phyloP scores from a whole-genome alignment of 2,329 filamentous ascomycete genomes.

The Cercospora brassicicola region DNA sequence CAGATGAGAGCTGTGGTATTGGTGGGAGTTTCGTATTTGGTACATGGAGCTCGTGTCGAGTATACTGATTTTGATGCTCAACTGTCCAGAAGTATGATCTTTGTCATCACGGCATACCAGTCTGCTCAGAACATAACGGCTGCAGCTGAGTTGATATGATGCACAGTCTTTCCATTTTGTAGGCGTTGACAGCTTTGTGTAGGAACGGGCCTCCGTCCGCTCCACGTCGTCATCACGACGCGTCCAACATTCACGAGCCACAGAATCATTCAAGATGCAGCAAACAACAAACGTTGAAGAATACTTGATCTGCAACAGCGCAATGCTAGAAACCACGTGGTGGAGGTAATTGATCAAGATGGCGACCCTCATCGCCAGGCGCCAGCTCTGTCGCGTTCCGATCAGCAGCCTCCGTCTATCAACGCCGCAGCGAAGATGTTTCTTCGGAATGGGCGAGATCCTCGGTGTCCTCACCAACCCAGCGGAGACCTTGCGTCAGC shows the following conservation, averaged over 20 bases:
- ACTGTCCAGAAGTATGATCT: too few species aligned
- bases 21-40: neutral
- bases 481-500: conserved; percentile 20
- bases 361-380: neutral
- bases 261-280: neutral
- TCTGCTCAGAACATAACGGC: too few species aligned
- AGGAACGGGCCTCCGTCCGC: neutral
- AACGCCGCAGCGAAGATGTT: conserved; percentile 8
- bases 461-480: conserved; percentile 21
- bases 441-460: conserved; percentile 25
- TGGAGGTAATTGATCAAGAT: neutral
- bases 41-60: neutral
- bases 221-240: neutral
- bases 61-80: too few species aligned
- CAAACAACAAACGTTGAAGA: neutral
- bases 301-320: too few species aligned
- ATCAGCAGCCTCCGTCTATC: neutral
- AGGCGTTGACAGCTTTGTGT: neutral
- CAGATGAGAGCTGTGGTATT: neutral
- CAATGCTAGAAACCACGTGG: too few species aligned
- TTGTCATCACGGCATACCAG: too few species aligned
- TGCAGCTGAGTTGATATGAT: too few species aligned
- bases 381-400: conserved; percentile 5
- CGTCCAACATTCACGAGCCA: neutral
- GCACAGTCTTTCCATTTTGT: too few species aligned